Evolutionary conservation across 2,329 filamentous ascomycete genomes (phyloP).

Genomic region (Neurospora sp.): DNA sequence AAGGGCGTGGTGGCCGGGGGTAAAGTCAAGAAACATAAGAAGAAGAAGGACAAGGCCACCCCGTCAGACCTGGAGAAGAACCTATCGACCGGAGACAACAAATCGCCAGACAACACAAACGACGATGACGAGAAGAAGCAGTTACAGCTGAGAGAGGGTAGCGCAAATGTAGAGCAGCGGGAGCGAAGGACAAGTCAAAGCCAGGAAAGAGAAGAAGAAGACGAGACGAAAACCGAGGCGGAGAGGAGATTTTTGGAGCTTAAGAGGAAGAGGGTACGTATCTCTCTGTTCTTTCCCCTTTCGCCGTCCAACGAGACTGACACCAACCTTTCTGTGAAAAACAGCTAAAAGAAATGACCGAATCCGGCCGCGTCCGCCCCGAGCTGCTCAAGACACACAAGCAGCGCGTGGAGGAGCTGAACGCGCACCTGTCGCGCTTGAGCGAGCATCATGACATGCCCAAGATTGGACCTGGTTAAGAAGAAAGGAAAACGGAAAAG

Average conservation of each 20-base stretch:
- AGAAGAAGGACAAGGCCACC: constrained; percentile 38
- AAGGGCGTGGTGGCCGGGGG: constrained; percentile 49
- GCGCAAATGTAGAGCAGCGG: constrained; percentile 13
- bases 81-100: constrained; percentile 26
- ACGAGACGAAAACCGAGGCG: constrained; percentile 55
- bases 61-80: constrained; percentile 34
- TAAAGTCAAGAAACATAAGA: constrained; percentile 51
- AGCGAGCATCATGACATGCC: constrained; percentile 98
- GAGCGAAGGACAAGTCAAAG: constrained; percentile 2
- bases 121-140: constrained; percentile 33
- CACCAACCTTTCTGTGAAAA: background rate
- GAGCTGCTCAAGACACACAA: constrained; percentile 96
- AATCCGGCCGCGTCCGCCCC: constrained; percentile 43
- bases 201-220: constrained; percentile 19
- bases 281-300: background rate
- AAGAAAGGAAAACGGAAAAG: background rate
- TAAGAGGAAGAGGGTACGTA: constrained; percentile 65
- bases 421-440: constrained; percentile 81
- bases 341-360: constrained; percentile 71
- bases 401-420: constrained; percentile 89
- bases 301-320: background rate
- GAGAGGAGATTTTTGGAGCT: constrained; percentile 74
- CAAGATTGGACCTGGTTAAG: constrained; percentile 51
- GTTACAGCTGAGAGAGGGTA: constrained; percentile 18
- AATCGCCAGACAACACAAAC: constrained; percentile 21